Evolutionary conservation across 2,329 filamentous ascomycete genomes (phyloP).

Genomic region (Juglanconis oblonga): DNA sequence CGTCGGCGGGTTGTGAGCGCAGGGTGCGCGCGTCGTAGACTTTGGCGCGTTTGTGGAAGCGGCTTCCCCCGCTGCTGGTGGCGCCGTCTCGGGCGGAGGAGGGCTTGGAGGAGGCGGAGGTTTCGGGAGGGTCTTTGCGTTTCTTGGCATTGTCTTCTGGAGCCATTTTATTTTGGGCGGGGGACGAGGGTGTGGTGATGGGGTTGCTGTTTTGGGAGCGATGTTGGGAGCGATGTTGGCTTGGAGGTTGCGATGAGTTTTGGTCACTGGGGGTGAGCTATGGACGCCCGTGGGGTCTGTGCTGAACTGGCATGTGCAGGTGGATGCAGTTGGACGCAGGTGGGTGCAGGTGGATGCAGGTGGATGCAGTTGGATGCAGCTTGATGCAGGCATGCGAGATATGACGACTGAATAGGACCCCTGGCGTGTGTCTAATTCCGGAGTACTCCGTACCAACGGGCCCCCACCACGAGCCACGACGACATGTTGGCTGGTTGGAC

Average conservation of each 20-base stretch:
- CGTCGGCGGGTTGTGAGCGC: conserved; percentile 47
- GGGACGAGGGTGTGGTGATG: too few species aligned
- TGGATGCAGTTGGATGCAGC: too few species aligned
- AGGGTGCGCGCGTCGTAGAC: conserved; percentile 47
- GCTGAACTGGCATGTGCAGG: background rate
- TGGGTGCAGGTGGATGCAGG: too few species aligned
- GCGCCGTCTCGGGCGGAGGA: conserved; percentile 17
- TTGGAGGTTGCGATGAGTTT: background rate
- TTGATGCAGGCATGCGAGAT: too few species aligned
- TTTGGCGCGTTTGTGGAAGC: conserved; percentile 42
- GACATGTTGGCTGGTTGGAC: too few species aligned
- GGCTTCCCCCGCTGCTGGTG: conserved; percentile 24
- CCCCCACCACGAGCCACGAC: too few species aligned
- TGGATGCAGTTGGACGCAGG: too few species aligned
- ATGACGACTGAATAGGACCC: too few species aligned
- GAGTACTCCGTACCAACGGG: too few species aligned
- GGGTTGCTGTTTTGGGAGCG: too few species aligned
- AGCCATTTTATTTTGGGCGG: conserved; percentile 19
- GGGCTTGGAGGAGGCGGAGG: background rate
- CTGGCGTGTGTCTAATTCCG: too few species aligned
- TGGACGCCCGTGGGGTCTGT: background rate
- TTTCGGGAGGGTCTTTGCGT: conserved; percentile 23
- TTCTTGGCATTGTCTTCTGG: conserved; percentile 20
- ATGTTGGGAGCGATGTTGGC: too few species aligned
- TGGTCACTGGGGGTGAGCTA: background rate